Base-by-base conservation (phyloP, 352 stramenopile species). In the Globisporangium camurandrum region DNA sequence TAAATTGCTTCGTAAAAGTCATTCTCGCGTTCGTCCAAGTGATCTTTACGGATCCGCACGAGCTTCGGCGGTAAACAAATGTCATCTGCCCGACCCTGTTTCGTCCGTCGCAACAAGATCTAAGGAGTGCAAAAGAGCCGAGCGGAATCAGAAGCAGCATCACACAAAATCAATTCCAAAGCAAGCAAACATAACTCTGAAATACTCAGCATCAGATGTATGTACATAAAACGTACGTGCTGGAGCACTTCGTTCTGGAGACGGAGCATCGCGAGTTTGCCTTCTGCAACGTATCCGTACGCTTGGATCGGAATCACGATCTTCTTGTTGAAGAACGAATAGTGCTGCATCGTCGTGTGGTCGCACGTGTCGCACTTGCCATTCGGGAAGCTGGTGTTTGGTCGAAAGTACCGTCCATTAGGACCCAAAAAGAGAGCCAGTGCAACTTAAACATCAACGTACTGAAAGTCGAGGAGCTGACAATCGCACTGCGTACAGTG, bases 1-100 rank as follows among this genome's bases (percentile, higher is more conserved):
- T 99, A 99, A 37, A 93, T 93, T 0, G 96, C 95, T 62, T 98
- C 84, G 67, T 99, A 99, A 59, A 99, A 99, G 67, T 99, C 97
- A 56, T 98, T 93, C 66, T 97, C 90, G 28, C 86, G 80, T 56
- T 95, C 84, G 41, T 96, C 84, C 11, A 97, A 56, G 7, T 66
- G 58, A 50, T 96, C 78, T 24, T 84, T 86, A 48, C 86, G 76
- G 48, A 97, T 78, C 8, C 80, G 76, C 51, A 98, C 75, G 26
- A 97, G 71, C 45, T 95, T 95, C 0, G 82, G 78, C 6, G 86
- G 86, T 19, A 96, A 63, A 9, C 77, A 88, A 51, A 98, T 96
- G 61, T 98, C 95, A 53, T 94, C 91, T n/a, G 95, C 92, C 11
- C 95, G 82, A n/a, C 91, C 97, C 66, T 97, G 85, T 66, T 99